Percentiles rank a stretch among this genome's conserved stretches.
Evolutionary conservation across 2,329 filamentous ascomycete species (phyloP).

Genomic region (Verticillium nubilum): DNA sequence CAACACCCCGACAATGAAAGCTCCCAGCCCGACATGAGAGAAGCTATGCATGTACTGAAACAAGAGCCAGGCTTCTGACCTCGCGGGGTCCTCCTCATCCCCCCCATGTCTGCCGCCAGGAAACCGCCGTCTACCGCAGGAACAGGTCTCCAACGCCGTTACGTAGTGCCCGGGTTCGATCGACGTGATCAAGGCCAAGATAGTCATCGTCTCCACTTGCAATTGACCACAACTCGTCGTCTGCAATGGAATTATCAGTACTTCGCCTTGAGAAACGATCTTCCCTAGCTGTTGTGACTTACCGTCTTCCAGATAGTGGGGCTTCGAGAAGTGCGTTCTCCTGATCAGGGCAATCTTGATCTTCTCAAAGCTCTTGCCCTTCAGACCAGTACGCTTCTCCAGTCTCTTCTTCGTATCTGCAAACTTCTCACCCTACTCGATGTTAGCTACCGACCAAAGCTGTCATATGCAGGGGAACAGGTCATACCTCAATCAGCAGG

Average conservation of each 20-base stretch:
- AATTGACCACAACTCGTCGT: conserved; percentile 53
- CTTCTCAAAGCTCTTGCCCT: conserved; percentile 97
- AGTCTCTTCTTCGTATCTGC: conserved; percentile 91
- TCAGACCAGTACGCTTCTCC: conserved; percentile 86
- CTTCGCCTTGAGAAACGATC: not conserved
- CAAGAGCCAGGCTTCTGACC: not conserved
- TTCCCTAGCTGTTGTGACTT: conserved; percentile 27
- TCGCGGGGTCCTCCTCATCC: not conserved
- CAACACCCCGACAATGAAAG: not conserved
- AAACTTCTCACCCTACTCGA: conserved; percentile 69
- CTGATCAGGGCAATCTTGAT: conserved; percentile 88
- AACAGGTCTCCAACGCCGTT: conserved; percentile 61
- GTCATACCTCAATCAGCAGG: conserved; percentile 68
- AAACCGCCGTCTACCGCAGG: conserved; percentile 33
- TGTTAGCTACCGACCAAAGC: conserved; percentile 1
- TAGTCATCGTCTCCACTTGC: conserved; percentile 51
- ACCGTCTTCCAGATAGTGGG: conserved; percentile 85
- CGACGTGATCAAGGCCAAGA: conserved; percentile 61
- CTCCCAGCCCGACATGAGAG: not conserved
- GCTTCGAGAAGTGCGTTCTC: conserved; percentile 67
- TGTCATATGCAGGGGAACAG: not conserved
- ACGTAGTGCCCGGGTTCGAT: conserved; percentile 51
- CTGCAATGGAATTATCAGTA: conserved; percentile 29
- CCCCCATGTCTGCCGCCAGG: not conserved
- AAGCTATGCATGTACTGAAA: not conserved